phyloP scores from a whole-genome alignment of 2,329 filamentous ascomycete species.

The Didymella pinodella region DNA sequence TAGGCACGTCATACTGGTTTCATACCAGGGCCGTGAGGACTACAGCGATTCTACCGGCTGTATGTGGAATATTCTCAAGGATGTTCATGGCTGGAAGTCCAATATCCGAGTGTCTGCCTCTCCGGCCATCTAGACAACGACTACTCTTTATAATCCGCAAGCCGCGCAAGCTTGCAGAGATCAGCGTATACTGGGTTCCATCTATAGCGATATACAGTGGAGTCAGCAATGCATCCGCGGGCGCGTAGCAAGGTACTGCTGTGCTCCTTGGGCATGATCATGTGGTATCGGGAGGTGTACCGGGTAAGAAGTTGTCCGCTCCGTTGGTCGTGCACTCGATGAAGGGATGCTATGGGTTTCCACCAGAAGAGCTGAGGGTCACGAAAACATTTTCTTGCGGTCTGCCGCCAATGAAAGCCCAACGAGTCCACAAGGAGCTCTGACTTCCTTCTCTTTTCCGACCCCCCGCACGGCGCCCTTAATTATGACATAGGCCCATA shows the following conservation, averaged over 20 bases:
- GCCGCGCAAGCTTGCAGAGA: background rate
- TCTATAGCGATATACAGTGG: background rate
- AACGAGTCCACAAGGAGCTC: background rate
- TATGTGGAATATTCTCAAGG: background rate
- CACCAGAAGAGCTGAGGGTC: too few relatives aligned
- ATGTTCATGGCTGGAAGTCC: background rate
- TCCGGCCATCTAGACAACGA: background rate
- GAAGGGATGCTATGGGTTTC: too few relatives aligned
- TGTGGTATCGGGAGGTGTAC: background rate
- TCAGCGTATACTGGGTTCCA: background rate
- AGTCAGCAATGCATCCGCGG: background rate
- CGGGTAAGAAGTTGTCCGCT: too few relatives aligned
- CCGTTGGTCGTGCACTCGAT: too few relatives aligned
- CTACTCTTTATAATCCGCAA: background rate
- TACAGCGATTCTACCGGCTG: background rate
- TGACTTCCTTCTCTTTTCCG: too few relatives aligned
- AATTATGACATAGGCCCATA: too few relatives aligned
- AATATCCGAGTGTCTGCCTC: background rate
- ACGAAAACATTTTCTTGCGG: background rate
- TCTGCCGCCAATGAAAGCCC: background rate
- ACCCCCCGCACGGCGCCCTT: too few relatives aligned
- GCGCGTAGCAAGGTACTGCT: background rate
- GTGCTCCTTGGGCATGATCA: background rate
- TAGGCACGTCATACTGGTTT: background rate
- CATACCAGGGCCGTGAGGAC: background rate